Conservation (phyloP, 2,329 filamentous ascomycete species). For the Cladosporium sp. region DNA sequence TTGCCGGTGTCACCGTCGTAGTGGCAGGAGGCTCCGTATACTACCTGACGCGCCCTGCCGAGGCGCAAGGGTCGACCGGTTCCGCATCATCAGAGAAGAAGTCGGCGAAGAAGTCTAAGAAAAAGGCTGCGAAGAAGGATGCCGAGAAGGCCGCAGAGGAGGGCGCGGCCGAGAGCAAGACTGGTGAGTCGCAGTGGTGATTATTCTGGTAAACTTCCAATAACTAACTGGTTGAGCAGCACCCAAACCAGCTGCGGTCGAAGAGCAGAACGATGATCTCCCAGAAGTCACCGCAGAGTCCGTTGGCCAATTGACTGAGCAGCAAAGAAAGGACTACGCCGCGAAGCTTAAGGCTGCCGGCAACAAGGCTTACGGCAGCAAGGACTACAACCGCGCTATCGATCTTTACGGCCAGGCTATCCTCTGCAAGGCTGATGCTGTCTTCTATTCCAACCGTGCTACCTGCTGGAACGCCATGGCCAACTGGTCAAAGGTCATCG, state of each 20-base stretch:
- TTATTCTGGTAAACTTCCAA: background rate
- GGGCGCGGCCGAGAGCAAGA: constrained; percentile 6
- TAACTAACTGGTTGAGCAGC: constrained; percentile 6
- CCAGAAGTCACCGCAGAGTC: constrained; percentile 46
- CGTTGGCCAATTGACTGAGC: constrained; percentile 40
- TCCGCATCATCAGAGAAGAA: constrained; percentile 34
- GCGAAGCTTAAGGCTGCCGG: constrained; percentile 90
- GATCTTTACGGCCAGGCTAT: constrained; percentile 94
- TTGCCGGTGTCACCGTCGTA: constrained; percentile 90
- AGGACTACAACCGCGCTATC: constrained; percentile 91
- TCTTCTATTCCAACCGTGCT: constrained; percentile 98
- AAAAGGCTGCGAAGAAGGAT: constrained; percentile 80
- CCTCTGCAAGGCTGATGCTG: constrained; percentile 91
- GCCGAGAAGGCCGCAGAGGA: constrained; percentile 41
- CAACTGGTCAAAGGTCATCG: constrained; percentile 93
- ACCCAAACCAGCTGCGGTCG: constrained; percentile 30
- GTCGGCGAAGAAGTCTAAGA: constrained; percentile 69
- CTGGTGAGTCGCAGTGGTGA: constrained; percentile 15
- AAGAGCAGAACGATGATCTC: constrained; percentile 41
- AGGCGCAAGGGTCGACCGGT: constrained; percentile 32
- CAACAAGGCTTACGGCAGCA: constrained; percentile 92
- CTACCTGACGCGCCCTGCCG: constrained; percentile 57
- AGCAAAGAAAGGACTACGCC: constrained; percentile 82
- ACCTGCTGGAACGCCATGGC: constrained; percentile 93
- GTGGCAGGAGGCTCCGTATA: constrained; percentile 90